phyloP scores from a whole-genome alignment of 352 stramenopile species.

The Pythium biforme region DNA sequence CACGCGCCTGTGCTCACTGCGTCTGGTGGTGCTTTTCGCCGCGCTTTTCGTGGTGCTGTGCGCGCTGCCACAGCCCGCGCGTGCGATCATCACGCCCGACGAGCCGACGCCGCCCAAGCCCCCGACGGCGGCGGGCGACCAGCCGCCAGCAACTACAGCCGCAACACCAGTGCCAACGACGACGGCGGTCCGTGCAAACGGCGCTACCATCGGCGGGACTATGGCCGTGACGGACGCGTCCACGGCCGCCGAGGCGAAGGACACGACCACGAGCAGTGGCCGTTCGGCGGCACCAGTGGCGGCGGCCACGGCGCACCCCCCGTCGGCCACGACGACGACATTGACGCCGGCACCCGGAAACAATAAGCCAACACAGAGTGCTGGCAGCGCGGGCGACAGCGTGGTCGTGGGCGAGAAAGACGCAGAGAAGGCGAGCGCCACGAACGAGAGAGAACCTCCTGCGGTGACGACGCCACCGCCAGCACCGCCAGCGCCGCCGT shows the following conservation, averaged over 20 bases:
- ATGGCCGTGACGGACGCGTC: neutral
- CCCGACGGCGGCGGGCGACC: neutral
- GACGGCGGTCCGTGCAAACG: neutral
- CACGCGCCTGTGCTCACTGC: neutral
- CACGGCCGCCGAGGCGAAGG: too few species aligned
- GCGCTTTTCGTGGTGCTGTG: neutral
- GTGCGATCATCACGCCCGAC: conserved; percentile 31
- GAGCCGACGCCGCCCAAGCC: conserved; percentile 21
- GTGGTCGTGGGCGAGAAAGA: neutral
- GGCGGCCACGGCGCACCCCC: neutral
- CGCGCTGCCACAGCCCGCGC: neutral
- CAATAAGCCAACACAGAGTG: too few species aligned
- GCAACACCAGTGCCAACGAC: neutral
- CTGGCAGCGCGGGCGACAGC: neutral
- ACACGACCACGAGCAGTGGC: neutral
- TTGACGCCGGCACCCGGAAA: too few species aligned
- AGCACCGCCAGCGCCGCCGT: neutral
- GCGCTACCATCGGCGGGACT: neutral
- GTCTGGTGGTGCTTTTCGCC: neutral
- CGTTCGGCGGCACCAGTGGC: too few species aligned
- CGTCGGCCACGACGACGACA: neutral
- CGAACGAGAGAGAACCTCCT: conserved; percentile 1
- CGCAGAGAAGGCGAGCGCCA: neutral
- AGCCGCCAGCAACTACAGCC: neutral
- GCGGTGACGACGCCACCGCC: neutral